Evolutionary conservation across 2,329 filamentous ascomycete species (phyloP).

Genomic region (Scytalidium sp.): DNA sequence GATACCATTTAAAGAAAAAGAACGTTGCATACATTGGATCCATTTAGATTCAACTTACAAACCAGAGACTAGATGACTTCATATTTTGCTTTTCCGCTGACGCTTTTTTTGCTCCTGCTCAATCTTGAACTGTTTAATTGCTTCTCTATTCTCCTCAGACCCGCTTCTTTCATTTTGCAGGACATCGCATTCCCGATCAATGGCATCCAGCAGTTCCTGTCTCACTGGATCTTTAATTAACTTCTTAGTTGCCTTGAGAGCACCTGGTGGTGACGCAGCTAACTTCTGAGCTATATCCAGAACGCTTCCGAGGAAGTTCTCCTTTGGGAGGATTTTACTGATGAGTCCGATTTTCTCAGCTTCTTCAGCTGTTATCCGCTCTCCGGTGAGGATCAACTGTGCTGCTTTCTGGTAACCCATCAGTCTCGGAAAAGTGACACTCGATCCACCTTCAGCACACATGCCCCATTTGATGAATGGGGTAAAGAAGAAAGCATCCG

Average conservation of each 20-base stretch:
- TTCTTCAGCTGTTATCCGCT: conserved; percentile 16
- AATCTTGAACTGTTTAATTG: conserved; percentile 4
- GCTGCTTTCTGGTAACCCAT: conserved; percentile 22
- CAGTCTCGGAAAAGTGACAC: conserved; percentile 17
- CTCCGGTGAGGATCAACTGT: conserved; percentile 16
- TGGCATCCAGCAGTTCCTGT: conserved; percentile 16
- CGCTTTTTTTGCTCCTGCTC: conserved; percentile 7
- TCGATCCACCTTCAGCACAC: conserved; percentile 19
- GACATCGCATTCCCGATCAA: conserved; percentile 10
- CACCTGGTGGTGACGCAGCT: conserved; percentile 10
- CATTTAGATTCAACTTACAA: no score
- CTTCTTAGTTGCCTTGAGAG: conserved; percentile 14
- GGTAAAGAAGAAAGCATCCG: conserved; percentile 22
- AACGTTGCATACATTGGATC: no score
- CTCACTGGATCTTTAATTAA: conserved; percentile 16
- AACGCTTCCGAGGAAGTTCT: conserved; percentile 14
- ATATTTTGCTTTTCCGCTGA: conserved; percentile 8
- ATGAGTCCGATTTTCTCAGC: conserved; percentile 14
- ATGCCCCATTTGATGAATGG: conserved; percentile 23
- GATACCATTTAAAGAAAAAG: no score
- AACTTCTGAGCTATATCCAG: conserved; percentile 11
- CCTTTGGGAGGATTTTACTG: conserved; percentile 16
- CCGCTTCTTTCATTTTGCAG: conserved; percentile 10
- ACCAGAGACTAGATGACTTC: no score
- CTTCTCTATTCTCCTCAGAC: conserved; percentile 6